Evolutionary conservation across 129 eudicot species (phyloP).

Genomic region (Kitagawia praeruptora): DNA sequence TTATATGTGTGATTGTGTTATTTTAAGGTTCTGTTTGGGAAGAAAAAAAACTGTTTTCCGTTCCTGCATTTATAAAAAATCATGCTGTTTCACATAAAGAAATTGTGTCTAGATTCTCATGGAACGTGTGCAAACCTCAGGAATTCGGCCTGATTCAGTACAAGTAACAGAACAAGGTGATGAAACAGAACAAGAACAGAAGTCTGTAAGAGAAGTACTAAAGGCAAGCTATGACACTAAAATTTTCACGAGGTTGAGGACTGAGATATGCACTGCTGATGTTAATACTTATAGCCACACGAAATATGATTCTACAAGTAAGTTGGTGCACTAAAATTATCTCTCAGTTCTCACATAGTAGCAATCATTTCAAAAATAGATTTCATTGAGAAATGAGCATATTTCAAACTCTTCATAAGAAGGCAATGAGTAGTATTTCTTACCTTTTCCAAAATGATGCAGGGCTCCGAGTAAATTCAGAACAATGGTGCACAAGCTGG

Average conservation of each 20-base stretch:
- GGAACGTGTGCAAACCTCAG: conserved; percentile 23
- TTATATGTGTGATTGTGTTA: background rate
- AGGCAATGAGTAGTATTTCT: background rate
- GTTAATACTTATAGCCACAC: conserved; percentile 28
- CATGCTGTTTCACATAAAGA: conserved; percentile 7
- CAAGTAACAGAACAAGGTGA: conserved; percentile 60
- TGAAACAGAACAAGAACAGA: conserved; percentile 52
- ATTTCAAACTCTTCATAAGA: background rate
- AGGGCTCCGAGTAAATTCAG: conserved; percentile 44
- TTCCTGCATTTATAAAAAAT: background rate
- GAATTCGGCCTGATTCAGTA: conserved; percentile 70
- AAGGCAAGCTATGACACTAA: conserved; percentile 64
- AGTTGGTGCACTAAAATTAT: conserved; percentile 17
- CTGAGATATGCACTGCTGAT: conserved; percentile 63
- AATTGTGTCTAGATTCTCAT: background rate
- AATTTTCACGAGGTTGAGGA: conserved; percentile 64
- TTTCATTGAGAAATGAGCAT: background rate
- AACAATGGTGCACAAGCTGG: conserved; percentile 99
- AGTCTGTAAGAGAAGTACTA: conserved; percentile 48
- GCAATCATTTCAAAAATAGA: background rate
- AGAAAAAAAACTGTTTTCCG: background rate
- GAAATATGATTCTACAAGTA: conserved; percentile 60
- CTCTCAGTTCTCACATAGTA: background rate
- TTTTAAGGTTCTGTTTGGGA: background rate
- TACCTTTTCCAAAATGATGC: conserved; percentile 15